Conservation (phyloP, 768 basidiomycete genomes). For the Tremella mesenterica region DNA sequence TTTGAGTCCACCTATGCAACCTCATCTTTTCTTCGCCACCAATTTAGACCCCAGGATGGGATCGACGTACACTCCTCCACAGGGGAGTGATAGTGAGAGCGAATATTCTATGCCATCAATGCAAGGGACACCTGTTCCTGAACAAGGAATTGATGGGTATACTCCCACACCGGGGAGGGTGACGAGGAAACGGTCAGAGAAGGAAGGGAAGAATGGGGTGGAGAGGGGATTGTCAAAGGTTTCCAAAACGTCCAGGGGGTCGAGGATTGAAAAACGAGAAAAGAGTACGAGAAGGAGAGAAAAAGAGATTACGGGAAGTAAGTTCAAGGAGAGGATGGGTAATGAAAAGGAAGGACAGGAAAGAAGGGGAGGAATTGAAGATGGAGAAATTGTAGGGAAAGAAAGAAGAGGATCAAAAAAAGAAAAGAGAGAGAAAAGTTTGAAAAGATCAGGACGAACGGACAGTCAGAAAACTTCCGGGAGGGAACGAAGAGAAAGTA, state of each 20-base stretch:
- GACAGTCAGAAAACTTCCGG: not conserved
- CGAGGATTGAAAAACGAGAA: too few relatives aligned
- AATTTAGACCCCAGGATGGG: constrained; percentile 3
- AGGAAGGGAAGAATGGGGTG: not conserved
- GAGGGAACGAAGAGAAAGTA: constrained; percentile 2
- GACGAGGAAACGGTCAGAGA: not conserved
- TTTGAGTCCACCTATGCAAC: constrained; percentile 26
- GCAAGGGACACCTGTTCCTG: not conserved
- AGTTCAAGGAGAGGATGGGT: too few relatives aligned
- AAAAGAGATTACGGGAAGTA: too few relatives aligned
- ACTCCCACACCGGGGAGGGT: not conserved
- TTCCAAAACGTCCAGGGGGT: too few relatives aligned
- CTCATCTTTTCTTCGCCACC: constrained; percentile 32
- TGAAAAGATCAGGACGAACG: not conserved
- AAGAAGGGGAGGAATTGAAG: too few relatives aligned
- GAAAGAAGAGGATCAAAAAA: not conserved
- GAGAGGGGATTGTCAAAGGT: too few relatives aligned
- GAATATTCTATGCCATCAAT: not conserved
- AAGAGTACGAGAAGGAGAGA: too few relatives aligned
- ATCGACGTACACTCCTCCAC: constrained; percentile 2
- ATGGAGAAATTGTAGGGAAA: too few relatives aligned
- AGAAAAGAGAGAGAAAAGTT: too few relatives aligned
- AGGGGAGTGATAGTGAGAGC: not conserved
- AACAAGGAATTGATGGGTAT: constrained; percentile 7
- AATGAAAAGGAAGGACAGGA: too few relatives aligned